Conservation (phyloP, 441 rosid genomes). For the Omphalea diandra region DNA sequence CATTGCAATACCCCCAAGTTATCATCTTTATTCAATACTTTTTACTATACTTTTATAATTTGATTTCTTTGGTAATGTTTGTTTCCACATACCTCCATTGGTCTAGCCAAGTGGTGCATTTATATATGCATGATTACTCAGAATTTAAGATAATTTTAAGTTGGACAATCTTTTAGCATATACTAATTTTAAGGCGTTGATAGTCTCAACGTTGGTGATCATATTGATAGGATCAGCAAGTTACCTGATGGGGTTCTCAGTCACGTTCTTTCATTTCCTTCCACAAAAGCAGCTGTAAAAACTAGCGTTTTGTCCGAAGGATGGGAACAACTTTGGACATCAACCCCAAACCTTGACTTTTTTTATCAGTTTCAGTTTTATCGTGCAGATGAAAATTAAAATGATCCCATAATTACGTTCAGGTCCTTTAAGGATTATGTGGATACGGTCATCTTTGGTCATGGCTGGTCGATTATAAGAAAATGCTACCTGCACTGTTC, state of each 20-base stretch:
- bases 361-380: background rate
- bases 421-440: constrained; percentile 7
- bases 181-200: no score
- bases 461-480: background rate
- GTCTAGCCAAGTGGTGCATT: no score
- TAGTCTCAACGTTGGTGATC: background rate
- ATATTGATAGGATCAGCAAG: background rate
- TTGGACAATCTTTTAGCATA: no score
- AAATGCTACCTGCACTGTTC: background rate
- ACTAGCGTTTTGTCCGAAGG: constrained; percentile 19
- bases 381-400: background rate
- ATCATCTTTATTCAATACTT: no score
- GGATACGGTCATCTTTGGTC: constrained; percentile 10
- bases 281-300: constrained; percentile 7
- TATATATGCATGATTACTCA: no score
- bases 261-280: constrained; percentile 6
- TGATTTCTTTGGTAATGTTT: no score
- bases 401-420: background rate
- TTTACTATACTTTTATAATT: no score
- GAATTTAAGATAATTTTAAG: no score
- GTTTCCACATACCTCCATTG: no score
- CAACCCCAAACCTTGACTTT: constrained; percentile 5
- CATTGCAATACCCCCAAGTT: no score
- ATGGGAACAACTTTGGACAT: constrained; percentile 20
- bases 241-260: constrained; percentile 12